Evolutionary conservation across 129 eudicot species (phyloP).

Genomic region (Pulicaria dysenterica): DNA sequence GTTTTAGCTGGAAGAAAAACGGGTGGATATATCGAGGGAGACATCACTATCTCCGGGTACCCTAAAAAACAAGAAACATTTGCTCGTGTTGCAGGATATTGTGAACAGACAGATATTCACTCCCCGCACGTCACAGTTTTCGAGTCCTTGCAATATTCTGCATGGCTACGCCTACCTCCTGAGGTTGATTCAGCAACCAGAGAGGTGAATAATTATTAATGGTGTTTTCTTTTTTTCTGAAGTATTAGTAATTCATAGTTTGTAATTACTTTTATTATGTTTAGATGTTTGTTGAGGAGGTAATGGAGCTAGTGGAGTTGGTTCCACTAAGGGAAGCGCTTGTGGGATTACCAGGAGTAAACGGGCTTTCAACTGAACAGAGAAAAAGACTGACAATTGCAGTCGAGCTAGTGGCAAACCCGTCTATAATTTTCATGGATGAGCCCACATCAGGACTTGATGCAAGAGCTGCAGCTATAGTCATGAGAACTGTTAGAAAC

Average conservation of each 20-base stretch:
- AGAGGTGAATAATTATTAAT: constrained; percentile 47
- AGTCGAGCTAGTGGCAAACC: constrained; percentile 91
- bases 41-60: constrained; percentile 75
- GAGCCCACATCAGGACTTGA: constrained; percentile 97
- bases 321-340: constrained; percentile 70
- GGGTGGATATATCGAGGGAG: constrained; percentile 82
- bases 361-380: constrained; percentile 96
- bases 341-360: constrained; percentile 90
- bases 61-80: constrained; percentile 92
- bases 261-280: background rate
- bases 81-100: constrained; percentile 90
- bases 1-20: constrained; percentile 91
- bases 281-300: constrained; percentile 88
- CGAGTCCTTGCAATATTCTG: constrained; percentile 80
- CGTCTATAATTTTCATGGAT: constrained; percentile 94
- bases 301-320: constrained; percentile 92
- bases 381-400: constrained; percentile 84
- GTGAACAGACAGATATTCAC: constrained; percentile 93
- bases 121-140: constrained; percentile 83
- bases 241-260: background rate
- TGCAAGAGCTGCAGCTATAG: constrained; percentile 97
- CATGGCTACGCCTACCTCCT: constrained; percentile 91
- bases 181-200: constrained; percentile 65
- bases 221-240: background rate
- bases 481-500: constrained; percentile 93